Percentiles rank a stretch among this genome's conserved stretches.
Evolutionary conservation across 305 asterid genomes (phyloP).

Genomic region (Euphrasia arctica): DNA sequence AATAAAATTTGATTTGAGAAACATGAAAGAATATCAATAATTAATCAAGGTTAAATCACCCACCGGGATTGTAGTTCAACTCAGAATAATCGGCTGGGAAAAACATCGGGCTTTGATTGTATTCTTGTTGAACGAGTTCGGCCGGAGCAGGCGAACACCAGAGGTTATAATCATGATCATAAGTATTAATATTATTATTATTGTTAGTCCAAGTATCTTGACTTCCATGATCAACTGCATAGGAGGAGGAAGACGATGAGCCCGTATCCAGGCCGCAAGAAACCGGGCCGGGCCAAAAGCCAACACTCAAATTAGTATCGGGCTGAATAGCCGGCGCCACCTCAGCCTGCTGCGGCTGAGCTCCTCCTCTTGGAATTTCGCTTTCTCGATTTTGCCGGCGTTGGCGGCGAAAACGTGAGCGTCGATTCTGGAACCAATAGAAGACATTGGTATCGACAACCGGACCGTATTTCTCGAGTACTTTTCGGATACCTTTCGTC

Average conservation of each 20-base stretch:
- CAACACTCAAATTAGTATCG: conserved; percentile 5
- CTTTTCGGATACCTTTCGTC: conserved; percentile 54
- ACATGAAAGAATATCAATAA: background rate
- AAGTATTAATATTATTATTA: conserved; percentile 14
- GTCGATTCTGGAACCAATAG: conserved; percentile 94
- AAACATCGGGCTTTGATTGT: conserved; percentile 36
- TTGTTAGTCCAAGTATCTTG: conserved; percentile 7
- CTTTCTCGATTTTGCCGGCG: conserved; percentile 58
- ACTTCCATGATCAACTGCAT: conserved; percentile 24
- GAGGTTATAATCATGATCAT: conserved; percentile 17
- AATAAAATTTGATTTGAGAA: background rate
- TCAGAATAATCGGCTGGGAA: conserved; percentile 25
- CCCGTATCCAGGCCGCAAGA: conserved; percentile 11
- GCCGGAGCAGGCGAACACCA: conserved; percentile 30
- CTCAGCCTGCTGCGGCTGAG: conserved; percentile 18
- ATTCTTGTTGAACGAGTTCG: conserved; percentile 26
- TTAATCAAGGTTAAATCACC: background rate
- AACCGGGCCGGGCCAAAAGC: conserved; percentile 9
- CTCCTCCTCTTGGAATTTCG: conserved; percentile 19
- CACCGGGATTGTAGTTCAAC: conserved; percentile 46
- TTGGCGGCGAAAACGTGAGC: conserved; percentile 75
- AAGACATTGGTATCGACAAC: conserved; percentile 82
- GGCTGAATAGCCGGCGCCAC: conserved; percentile 22
- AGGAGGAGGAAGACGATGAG: conserved; percentile 24
- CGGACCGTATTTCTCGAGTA: conserved; percentile 66